Percentiles rank a stretch among this genome's conserved stretches.
These are phyloP conservation scores for Globisporangium rhizosaccharum DNA, from an alignment of 352 stramenopile species.

Conservation along the genomic window DNA sequence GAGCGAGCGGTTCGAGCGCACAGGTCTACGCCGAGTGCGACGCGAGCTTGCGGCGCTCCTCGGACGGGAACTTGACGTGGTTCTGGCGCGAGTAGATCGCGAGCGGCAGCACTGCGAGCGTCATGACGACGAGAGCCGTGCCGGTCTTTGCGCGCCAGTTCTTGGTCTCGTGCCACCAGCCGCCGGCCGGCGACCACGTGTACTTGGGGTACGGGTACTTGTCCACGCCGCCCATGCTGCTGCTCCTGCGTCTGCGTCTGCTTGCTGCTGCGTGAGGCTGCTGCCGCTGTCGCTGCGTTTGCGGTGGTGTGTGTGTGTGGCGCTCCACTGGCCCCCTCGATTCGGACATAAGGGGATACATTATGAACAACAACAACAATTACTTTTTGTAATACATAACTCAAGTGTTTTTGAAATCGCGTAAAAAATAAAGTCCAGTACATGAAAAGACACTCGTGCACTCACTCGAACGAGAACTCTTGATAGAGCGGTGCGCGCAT, in stretches of 20 bases:
- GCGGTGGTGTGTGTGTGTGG: slow-evolving; percentile 6
- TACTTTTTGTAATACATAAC: no score
- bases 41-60: slow-evolving; percentile 55
- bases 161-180: slow-evolving; percentile 83
- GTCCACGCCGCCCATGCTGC: slow-evolving; percentile 64
- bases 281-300: neutral
- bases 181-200: slow-evolving; percentile 81
- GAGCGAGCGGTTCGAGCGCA: no score
- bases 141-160: slow-evolving; percentile 80
- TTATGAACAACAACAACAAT: neutral
- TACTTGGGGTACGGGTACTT: slow-evolving; percentile 86
- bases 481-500: slow-evolving; percentile 2
- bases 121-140: slow-evolving; percentile 49
- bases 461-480: slow-evolving; percentile 13
- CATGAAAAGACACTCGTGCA: neutral
- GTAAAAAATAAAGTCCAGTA: neutral
- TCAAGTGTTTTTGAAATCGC: neutral
- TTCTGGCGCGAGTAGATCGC: slow-evolving; percentile 57
- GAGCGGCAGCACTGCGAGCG: slow-evolving; percentile 39
- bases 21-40: slow-evolving; percentile 5
- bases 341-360: neutral
- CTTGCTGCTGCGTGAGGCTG: neutral
- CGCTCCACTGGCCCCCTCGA: neutral
- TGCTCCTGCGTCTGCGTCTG: slow-evolving; percentile 1
- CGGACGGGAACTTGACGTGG: slow-evolving; percentile 65